Base-by-base conservation (phyloP, 495 filamentous ascomycete genomes). In the Neurospora terricola region DNA sequence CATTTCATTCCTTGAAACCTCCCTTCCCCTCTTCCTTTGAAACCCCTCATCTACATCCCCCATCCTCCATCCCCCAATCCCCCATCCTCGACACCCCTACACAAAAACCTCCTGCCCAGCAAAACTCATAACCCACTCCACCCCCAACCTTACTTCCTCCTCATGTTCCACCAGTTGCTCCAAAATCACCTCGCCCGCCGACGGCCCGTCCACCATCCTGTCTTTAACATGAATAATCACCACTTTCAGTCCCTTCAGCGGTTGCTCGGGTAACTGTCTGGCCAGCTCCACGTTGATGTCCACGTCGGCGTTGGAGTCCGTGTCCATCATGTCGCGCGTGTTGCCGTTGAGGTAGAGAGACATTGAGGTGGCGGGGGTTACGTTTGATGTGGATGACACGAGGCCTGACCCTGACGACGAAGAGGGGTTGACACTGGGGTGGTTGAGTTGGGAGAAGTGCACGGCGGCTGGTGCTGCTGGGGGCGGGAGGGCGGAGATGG, bases 151-250 rank as follows among this genome's bases (percentile, higher is more conserved):
- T 6, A 86, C 85, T 70, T 84, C 82, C 69, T 82, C 78, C 72
- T 92, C 92, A 75, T 91, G 87, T 54, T 85, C 84, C 70, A 80
- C 73, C 69, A 98, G 81, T 76, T 97, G 86, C 71, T 79, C 73
- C n/a, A 95, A 76, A 12, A 98, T 96, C 4, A 76, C 86, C 30
- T 91, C 88, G 0, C 86, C 84, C 0, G 90, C 87, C 59, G 84
- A 78, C 14, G 88, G 87, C 18, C 89, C 92, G 73, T 87, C 88
- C 59, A 85, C 83, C 36, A 95, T 82, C 72, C 88, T 90, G 69
- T 96, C 93, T 77, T 94, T 94, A 75, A 94, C 87, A 82, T 96
- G 87, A 38, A 95, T 96, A 45, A 96, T 87, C 54, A 94, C 91
- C 14, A 97, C 83, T 70, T 85, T 87, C 3, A 90, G 75, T 1